phyloP scores from a whole-genome alignment of 2,329 filamentous ascomycete genomes.

The Hypoxylon sp. region DNA sequence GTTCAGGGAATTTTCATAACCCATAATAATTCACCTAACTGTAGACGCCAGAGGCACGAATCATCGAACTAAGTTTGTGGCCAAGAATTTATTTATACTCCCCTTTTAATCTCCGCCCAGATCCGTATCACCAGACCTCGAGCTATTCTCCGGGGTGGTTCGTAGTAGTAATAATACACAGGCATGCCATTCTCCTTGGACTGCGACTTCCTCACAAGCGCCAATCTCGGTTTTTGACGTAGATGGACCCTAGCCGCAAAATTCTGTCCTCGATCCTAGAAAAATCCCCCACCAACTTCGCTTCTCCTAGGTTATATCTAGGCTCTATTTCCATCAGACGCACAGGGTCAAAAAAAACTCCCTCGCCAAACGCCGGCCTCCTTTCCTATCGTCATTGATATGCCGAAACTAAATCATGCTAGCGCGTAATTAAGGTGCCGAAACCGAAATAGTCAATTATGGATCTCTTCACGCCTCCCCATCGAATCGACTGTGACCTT shows the following conservation, averaged over 20 bases:
- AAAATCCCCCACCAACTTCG: constrained; percentile 31
- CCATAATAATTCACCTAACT: neutral
- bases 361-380: constrained; percentile 52
- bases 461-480: constrained; percentile 42
- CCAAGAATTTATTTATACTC: constrained; percentile 29
- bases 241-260: constrained; percentile 18
- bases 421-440: constrained; percentile 36
- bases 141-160: constrained; percentile 21
- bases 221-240: constrained; percentile 16
- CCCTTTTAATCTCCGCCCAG: constrained; percentile 25
- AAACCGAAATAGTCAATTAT: constrained; percentile 27
- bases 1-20: neutral
- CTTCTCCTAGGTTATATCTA: constrained; percentile 34
- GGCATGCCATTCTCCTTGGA: constrained; percentile 40
- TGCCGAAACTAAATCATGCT: constrained; percentile 44
- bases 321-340: constrained; percentile 47
- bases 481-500: constrained; percentile 39
- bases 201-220: constrained; percentile 27
- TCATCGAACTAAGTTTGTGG: neutral
- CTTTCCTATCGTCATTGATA: constrained; percentile 49
- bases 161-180: constrained; percentile 43
- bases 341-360: constrained; percentile 44
- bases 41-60: neutral
- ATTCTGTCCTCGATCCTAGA: constrained; percentile 23
- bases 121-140: constrained; percentile 25